Evolutionary conservation across 495 filamentous ascomycete genomes (phyloP), one percentile per base, ranked within the genome.

Genomic region (Penicillium taxi): DNA sequence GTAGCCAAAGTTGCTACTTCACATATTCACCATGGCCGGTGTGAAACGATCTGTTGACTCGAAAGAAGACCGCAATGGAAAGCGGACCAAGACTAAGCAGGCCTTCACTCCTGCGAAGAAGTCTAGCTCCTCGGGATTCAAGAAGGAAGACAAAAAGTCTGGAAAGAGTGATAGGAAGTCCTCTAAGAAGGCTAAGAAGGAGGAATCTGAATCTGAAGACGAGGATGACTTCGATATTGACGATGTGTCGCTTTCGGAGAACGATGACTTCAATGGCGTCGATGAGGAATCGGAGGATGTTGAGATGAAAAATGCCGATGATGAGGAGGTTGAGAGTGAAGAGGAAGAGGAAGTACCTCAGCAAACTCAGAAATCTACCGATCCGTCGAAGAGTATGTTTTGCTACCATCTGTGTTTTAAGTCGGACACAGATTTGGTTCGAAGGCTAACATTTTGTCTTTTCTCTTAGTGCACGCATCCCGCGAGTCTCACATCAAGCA

Each of bases 401-500:
- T 20, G 4, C 26, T 28, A n/a, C 16, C 15, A 32, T 32, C n/a
- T n/a, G n/a, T n/a, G n/a, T n/a, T n/a, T n/a, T n/a, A n/a, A n/a
- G n/a, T n/a, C n/a, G n/a, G n/a, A n/a, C n/a, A n/a, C n/a, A n/a
- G n/a, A n/a, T n/a, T n/a, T n/a, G n/a, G n/a, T n/a, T n/a, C n/a
- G n/a, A n/a, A n/a, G n/a, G n/a, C n/a, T n/a, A n/a, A n/a, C n/a
- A n/a, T n/a, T n/a, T n/a, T n/a, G n/a, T n/a, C n/a, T n/a, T n/a
- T n/a, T n/a, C n/a, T n/a, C n/a, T n/a, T n/a, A n/a, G n/a, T n/a
- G n/a, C n/a, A n/a, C 36, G 33, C 39, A 11, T 94, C 90, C 2
- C 78, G 77, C 50, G 90, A 96, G 67, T 77, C 86, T 11, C 91
- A 96, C 55, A 76, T 77, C 16, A 94, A 95, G 59, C 93, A 99